Evolutionary conservation across 148 eudicot genomes (phyloP), one percentile per base, ranked within the genome.

Genomic region (Dianthus caryophyllus): DNA sequence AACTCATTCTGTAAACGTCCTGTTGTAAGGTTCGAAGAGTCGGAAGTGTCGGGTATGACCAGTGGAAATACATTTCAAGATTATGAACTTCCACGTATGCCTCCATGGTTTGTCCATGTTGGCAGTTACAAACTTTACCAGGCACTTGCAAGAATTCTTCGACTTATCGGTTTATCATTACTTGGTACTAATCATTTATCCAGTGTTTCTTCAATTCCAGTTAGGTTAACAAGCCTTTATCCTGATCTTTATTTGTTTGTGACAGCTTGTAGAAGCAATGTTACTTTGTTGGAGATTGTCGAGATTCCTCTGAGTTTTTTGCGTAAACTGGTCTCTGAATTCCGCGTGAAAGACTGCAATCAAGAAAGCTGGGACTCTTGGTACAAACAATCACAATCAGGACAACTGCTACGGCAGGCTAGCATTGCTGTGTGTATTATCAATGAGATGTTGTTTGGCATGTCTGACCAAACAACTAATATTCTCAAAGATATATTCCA

Each of bases 401-500:
- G 98, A 39, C 82, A 80, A 70, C 76, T 93, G 77, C 74, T 93
- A 52, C 81, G 95, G 61, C 95, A 87, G 69, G 96, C 98, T 71
- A 75, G 90, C 63, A 87, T 91, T 70, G 89, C 96, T 49, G 95
- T 72, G 30, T 85, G 95, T 65, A 84, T 93, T 41, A 73, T 93
- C 55, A 93, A 89, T 77, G 96, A 93, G 87, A 80, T 93, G 83
- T 73, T 93, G 60, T 89, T 76, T 79, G 96, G 98, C 73, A 77
- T 84, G 73, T 93, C 98, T 49, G 88, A 84, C 73, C 79, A 80
- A 70, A 81, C 82, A 68, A 51, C 80, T 61, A 64, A 80, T 59
- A 59, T 64, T 69, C 72, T 93, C 25, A 64, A 58, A 58, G 70
- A 77, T 62, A 80, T 78, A 72, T 93, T 93, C 75, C 75, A 66